phyloP scores from a whole-genome alignment of 805 yeast species.

The Kuraishia ogatae region DNA sequence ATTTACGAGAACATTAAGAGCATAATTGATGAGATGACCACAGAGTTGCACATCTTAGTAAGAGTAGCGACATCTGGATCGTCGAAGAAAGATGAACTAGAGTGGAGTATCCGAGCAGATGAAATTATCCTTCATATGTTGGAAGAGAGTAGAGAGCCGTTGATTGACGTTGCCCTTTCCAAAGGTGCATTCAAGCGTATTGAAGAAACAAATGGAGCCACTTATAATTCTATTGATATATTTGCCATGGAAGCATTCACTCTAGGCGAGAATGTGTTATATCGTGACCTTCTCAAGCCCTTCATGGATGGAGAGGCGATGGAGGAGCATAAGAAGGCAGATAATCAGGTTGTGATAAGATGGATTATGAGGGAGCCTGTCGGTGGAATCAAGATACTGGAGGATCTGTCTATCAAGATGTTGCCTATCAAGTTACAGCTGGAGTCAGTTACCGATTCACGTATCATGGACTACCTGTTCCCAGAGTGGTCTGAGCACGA shows the following conservation, averaged over 20 bases:
- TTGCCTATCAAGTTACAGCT: slow-evolving; percentile 65
- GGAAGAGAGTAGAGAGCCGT: slow-evolving; percentile 48
- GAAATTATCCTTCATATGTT: slow-evolving; percentile 66
- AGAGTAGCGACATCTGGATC: slow-evolving; percentile 22
- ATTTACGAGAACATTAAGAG: slow-evolving; percentile 26
- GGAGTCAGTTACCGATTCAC: slow-evolving; percentile 62
- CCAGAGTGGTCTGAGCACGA: slow-evolving; percentile 26
- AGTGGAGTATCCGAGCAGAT: slow-evolving; percentile 60
- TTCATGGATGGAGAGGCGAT: slow-evolving; percentile 15
- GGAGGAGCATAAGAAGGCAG: slow-evolving; percentile 11
- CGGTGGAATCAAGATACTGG: slow-evolving; percentile 85
- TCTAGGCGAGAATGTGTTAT: slow-evolving; percentile 43
- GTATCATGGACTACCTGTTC: slow-evolving; percentile 60
- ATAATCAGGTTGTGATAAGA: slow-evolving; percentile 30
- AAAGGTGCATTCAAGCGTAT: slow-evolving; percentile 51
- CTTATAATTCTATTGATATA: slow-evolving; percentile 50
- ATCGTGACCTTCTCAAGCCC: slow-evolving; percentile 66
- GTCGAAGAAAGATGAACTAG: slow-evolving; percentile 27
- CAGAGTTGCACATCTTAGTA: slow-evolving; percentile 37
- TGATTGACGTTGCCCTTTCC: slow-evolving; percentile 63
- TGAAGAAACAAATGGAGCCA: slow-evolving; percentile 59
- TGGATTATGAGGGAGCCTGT: slow-evolving; percentile 86
- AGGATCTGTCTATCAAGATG: slow-evolving; percentile 47
- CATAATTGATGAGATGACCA: slow-evolving; percentile 25
- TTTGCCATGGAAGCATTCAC: slow-evolving; percentile 64